A percentile compares a stretch with the other conserved stretches of the same genome.
Evolutionary conservation across 306 rosid species (phyloP).

Genomic region (Pyrus betulifolia): DNA sequence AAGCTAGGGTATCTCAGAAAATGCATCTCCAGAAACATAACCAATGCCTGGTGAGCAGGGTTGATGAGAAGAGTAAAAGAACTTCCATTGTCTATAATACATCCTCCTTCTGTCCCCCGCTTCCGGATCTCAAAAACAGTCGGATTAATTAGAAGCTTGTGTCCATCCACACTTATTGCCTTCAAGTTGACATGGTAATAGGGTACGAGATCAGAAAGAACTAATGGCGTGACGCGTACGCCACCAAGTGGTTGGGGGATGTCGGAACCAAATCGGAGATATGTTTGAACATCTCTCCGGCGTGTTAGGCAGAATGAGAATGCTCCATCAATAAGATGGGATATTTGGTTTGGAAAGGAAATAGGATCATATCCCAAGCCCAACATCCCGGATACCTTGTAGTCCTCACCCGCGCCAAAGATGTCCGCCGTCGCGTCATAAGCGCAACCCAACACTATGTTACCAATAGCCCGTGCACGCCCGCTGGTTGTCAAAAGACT

Average conservation of each 20-base stretch:
- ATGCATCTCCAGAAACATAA: background rate
- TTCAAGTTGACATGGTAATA: background rate
- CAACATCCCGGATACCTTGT: background rate
- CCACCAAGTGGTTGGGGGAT: background rate
- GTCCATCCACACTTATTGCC: background rate
- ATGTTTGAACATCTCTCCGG: background rate
- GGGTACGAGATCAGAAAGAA: background rate
- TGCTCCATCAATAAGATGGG: background rate
- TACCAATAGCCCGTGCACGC: background rate
- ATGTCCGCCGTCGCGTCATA: background rate
- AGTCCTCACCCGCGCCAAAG: background rate
- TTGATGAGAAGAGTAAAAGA: background rate
- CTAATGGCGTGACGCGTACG: background rate
- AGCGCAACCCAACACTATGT: background rate
- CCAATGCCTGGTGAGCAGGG: background rate
- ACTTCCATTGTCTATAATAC: background rate
- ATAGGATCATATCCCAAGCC: background rate
- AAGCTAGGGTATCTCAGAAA: background rate
- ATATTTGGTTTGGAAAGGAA: background rate
- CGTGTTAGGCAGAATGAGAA: background rate
- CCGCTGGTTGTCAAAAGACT: background rate
- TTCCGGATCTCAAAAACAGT: background rate
- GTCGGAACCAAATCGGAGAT: background rate
- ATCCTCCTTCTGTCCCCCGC: background rate
- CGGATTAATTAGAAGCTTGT: background rate